phyloP scores from a whole-genome alignment of 225 moss, liverwort and hornwort genomes.

The Thuidium tamariscinum region DNA sequence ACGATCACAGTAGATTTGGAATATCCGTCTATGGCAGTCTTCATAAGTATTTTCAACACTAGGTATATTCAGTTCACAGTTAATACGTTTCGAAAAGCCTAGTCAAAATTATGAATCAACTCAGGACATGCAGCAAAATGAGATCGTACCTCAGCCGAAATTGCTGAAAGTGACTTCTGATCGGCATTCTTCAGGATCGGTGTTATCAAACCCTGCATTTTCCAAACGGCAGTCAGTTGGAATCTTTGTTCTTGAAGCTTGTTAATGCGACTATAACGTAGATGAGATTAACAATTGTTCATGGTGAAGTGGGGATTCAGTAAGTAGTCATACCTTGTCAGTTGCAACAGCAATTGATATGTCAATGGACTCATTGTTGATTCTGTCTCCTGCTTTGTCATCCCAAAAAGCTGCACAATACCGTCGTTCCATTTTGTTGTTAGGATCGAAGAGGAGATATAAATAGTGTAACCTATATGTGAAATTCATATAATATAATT shows the following conservation, averaged over 20 bases:
- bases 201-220: conserved; percentile 82
- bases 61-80: background rate
- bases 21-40: background rate
- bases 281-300: background rate
- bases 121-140: background rate
- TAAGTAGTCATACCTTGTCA: conserved; percentile 50
- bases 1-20: background rate
- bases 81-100: background rate
- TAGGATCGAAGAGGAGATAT: background rate
- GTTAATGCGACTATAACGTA: background rate
- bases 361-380: conserved; percentile 55
- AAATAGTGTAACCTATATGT: background rate
- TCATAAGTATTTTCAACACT: background rate
- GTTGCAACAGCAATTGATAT: conserved; percentile 91
- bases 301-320: background rate
- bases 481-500: no score
- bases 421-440: background rate
- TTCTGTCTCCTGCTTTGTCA: conserved; percentile 52
- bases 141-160: conserved; percentile 66
- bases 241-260: background rate
- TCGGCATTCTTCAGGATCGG: conserved; percentile 83
- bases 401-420: conserved; percentile 80
- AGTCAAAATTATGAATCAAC: background rate
- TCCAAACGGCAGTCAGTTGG: background rate
- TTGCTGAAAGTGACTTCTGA: conserved; percentile 69